Evolutionary conservation across 176 grass and related monocot genomes (phyloP), one percentile per base, ranked within the genome.

Genomic region (Puya raimondii): DNA sequence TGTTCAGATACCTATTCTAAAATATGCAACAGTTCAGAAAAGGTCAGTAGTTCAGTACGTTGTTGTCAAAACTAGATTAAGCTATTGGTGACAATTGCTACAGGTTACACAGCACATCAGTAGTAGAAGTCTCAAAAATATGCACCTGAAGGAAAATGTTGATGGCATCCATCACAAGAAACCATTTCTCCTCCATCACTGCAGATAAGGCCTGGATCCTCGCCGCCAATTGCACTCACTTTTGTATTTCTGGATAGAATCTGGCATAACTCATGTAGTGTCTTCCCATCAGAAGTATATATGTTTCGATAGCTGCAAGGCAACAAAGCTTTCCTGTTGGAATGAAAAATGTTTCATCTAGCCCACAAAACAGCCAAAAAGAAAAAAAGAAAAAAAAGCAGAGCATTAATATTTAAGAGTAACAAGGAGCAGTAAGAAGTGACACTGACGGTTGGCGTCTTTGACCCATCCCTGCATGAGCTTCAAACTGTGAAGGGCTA

Each of bases 401-500:
- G 33, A 42, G 33, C 4, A 42, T 42, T 42, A 6, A 42, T 42
- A 42, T 42, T 42, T 42, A 42, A 42, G 33, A 42, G 33, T 42
- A 42, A 42, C 7, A 1, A 68, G 64, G 18, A 51, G 20, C 51
- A 74, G 25, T 29, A 12, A 78, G 56, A 64, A 23, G 16, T 74
- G 51, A 17, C 83, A 69, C 86, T 90, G 77, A 95, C 87, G 91
- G 91, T 78, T 87, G 83, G 11, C 81, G 78, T 78, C 78, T 87
- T 70, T 23, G 80, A 74, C 80, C 83, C 78, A 78, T 74, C 84
- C 91, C 91, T 69, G 84, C 81, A 33, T 95, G 91, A 9, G 83
- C 86, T 85, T 95, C 91, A 72, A 95, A 95, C 23, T 95, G 91
- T 11, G 91, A 90, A 52, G 91, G 91, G 72, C 74, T 73, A 76